Percentiles rank a stretch among this genome's conserved stretches.
Evolutionary conservation across 345 rosid genomes (phyloP).

Genomic region (Conringia planisiliqua): DNA sequence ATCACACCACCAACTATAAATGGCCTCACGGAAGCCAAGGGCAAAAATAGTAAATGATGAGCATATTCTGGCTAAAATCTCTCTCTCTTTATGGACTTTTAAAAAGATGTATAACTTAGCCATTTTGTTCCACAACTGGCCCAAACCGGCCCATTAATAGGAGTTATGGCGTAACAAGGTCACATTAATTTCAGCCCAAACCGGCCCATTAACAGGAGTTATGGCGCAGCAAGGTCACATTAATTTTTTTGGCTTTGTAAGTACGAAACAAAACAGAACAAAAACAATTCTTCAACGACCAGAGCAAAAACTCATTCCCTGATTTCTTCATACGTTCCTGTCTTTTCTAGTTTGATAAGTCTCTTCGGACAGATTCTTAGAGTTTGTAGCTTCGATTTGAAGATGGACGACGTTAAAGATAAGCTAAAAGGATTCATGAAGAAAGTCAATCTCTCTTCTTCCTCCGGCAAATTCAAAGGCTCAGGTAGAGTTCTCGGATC

Average conservation of each 20-base stretch:
- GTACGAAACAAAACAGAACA: background rate
- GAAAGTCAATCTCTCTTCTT: slow-evolving; percentile 72
- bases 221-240: background rate
- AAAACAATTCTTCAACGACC: background rate
- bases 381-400: background rate
- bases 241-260: background rate
- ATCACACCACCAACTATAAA: background rate
- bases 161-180: background rate
- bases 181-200: background rate
- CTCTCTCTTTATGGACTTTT: too few species aligned
- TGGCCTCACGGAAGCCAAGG: background rate
- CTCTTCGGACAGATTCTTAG: background rate
- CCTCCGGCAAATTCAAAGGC: slow-evolving; percentile 87
- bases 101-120: background rate
- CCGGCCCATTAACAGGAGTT: background rate
- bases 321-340: background rate
- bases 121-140: background rate
- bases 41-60: too few species aligned
- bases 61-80: background rate
- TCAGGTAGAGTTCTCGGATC: slow-evolving; percentile 82
- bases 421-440: slow-evolving; percentile 88
- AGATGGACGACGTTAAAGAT: slow-evolving; percentile 84
- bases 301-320: background rate
- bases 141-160: background rate
- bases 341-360: background rate